Conservation (phyloP, 139 green algal genomes). For the Ettlia oleoabundans region DNA sequence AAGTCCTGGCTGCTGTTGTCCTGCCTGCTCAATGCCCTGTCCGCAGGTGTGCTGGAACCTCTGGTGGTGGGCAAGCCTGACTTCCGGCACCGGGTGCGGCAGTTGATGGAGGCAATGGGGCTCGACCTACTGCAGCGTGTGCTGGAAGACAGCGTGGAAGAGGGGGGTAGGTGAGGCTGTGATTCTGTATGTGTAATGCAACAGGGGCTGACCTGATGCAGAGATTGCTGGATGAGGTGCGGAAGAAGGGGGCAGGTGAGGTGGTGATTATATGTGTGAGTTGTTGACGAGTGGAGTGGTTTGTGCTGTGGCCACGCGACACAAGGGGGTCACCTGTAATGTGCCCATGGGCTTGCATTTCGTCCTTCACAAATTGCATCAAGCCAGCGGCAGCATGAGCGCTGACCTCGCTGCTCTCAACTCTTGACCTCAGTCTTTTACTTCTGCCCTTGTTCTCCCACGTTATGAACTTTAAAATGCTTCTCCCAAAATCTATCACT, state of each 20-base stretch:
- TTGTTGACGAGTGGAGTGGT: no score
- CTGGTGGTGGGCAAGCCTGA: constrained; percentile 44
- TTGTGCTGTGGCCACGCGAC: no score
- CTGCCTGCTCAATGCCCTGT: not conserved
- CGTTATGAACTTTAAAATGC: not conserved
- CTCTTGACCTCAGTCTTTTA: no score
- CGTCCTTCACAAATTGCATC: no score
- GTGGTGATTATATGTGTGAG: not conserved
- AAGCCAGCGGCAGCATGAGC: no score
- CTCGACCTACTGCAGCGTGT: constrained; percentile 60
- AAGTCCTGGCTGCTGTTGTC: no score
- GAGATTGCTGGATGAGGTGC: constrained; percentile 47
- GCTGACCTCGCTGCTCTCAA: no score
- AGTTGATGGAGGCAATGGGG: constrained; percentile 54
- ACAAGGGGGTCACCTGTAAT: no score
- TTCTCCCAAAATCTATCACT: not conserved
- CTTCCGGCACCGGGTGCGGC: constrained; percentile 35
- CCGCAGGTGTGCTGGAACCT: constrained; percentile 45
- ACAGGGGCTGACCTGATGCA: constrained; percentile 61
- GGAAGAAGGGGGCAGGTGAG: not conserved
- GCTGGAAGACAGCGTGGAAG: constrained; percentile 38
- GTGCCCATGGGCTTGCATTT: no score
- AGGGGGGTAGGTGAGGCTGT: not conserved
- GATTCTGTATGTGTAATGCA: no score
- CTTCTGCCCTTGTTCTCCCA: not conserved